Conservation (phyloP, 768 basidiomycete species). For the Hemileccinum impolitum region DNA sequence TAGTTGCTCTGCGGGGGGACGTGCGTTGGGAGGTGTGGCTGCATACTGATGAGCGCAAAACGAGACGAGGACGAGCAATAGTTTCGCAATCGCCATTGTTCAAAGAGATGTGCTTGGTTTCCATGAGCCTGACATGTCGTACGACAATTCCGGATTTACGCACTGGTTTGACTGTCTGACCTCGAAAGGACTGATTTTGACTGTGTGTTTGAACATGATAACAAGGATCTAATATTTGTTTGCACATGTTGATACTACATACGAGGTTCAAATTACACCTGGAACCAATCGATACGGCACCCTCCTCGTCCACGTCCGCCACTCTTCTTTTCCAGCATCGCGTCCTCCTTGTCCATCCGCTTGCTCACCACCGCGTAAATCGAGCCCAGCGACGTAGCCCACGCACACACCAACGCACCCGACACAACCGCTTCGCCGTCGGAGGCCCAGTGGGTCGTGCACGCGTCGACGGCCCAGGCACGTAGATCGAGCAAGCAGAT, state of each 20-base stretch:
- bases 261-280: conserved; percentile 10
- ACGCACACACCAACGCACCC: not conserved
- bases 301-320: conserved; percentile 21
- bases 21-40: conserved; percentile 15
- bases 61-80: conserved; percentile 5
- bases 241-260: too few species aligned
- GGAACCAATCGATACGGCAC: conserved; percentile 27
- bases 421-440: not conserved
- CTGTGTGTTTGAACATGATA: too few species aligned
- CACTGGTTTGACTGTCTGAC: too few species aligned
- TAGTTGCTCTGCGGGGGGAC: conserved; percentile 9
- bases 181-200: too few species aligned
- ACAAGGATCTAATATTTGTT: too few species aligned
- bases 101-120: too few species aligned
- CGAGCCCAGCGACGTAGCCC: not conserved
- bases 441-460: too few species aligned
- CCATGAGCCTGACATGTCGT: too few species aligned
- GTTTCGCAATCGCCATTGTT: conserved; percentile 4
- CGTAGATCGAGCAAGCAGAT: conserved; percentile 7
- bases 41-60: not conserved
- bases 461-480: not conserved
- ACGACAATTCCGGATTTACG: too few species aligned
- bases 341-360: conserved; percentile 29
- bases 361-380: accelerated
- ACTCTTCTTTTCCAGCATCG: conserved; percentile 25